Base-by-base conservation (phyloP, 306 rosid genomes). In the Cucurbita ficifolia region DNA sequence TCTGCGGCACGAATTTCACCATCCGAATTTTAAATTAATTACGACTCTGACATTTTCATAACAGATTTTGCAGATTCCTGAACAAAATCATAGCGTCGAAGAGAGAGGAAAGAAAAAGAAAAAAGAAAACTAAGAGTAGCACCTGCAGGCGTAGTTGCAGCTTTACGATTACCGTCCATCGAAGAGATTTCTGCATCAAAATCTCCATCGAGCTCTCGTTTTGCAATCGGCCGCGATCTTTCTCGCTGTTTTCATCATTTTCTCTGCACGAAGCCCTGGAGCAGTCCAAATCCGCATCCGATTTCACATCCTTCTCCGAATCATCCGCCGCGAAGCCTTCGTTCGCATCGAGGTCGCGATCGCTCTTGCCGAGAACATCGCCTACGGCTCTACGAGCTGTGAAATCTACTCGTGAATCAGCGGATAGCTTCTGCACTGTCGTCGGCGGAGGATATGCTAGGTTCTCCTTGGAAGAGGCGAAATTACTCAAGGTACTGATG, bases 391-490 rank as follows among this genome's bases (percentile, higher is more conserved):
- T 21, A 42, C 52, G 62, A 3, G 21, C 77, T 0, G 48, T 42
- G 43, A 13, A 43, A 49, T 77, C 82, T 10, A 72, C 38, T 6
- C 18, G 73, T 0, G 8, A 53, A 1, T 60, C 79, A 6, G 18
- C 24, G 13, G 79, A 48, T 24, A 74, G 48, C 72, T 74, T 46
- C 4, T 64, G 58, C 1, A 46, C 5, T 13, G 73, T 63, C 5
- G 68, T 76, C 17, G 79, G 56, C 5, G 48, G 75, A 42, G 69
- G 70, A 10, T 76, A 75, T 21, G 74, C 79, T 13, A 56, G 70
- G 29, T 70, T 76, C 4, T 52, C 79, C 4, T 52, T 93, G 61
- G 96, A 90, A 21, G 94, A 83, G 14, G 88, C 92, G 52, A 90
- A 29, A 29, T 29, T 29, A 29, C 29, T 24, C 29, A 1, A 77